A percentile compares a stretch with the other conserved stretches of the same genome.
Conservation (phyloP, 371 early-diverging fungal genomes). For the Ordospora colligata region DNA sequence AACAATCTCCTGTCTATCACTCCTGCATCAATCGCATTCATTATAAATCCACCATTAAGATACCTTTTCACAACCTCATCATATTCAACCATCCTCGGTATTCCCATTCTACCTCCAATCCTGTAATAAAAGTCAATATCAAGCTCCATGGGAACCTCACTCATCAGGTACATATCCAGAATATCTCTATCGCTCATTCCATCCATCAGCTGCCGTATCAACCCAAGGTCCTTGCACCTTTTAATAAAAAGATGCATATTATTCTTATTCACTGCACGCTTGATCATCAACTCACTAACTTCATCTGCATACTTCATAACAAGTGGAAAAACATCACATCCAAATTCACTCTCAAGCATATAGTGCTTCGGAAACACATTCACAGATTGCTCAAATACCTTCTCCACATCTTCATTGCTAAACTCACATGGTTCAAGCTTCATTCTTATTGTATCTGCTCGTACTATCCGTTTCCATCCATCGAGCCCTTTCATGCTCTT, state of each 20-base stretch:
- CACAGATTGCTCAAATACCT: constrained; percentile 6
- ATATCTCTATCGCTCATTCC: background rate
- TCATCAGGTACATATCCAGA: background rate
- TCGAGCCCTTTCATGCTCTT: background rate
- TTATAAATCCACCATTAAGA: constrained; percentile 16
- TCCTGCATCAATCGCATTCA: background rate
- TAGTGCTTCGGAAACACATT: constrained; percentile 25
- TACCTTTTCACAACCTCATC: background rate
- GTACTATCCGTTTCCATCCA: background rate
- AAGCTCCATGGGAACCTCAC: background rate
- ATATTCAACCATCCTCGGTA: constrained; percentile 13
- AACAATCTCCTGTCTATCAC: background rate
- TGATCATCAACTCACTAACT: background rate
- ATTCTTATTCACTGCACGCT: background rate
- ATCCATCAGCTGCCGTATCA: background rate
- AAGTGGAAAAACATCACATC: background rate
- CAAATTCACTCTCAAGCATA: background rate
- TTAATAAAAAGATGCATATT: background rate
- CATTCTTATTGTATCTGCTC: background rate
- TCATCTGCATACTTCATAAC: constrained; percentile 24
- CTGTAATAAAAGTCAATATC: background rate
- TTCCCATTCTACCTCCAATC: background rate
- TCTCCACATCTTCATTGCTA: background rate
- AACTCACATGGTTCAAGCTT: constrained; percentile 7
- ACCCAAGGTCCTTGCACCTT: background rate